Evolutionary conservation across 805 yeast genomes (phyloP), one percentile per base, ranked within the genome.

Genomic region (Middelhovenomyces tepae): DNA sequence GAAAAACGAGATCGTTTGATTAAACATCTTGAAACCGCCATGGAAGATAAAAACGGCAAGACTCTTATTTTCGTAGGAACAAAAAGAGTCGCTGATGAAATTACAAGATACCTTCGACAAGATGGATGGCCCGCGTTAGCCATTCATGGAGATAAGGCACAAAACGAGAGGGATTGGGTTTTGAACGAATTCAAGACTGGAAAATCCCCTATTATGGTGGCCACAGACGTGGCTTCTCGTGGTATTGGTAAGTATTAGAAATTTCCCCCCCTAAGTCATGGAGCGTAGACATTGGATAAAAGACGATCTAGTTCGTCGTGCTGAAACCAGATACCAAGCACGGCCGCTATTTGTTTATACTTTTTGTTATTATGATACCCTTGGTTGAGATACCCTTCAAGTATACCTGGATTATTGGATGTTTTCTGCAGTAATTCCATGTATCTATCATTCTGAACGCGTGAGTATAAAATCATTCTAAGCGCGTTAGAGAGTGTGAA

Each of bases 81-180:
- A 32, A 91, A 91, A 73, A 85, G 96, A 71, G 81, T 81, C 44
- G 94, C 98, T 71, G 98, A 91, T 61, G 95, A 86, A 45, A 74
- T 89, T 50, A 91, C 98, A 28, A 71, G 75, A 47, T 84, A 75
- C 60, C 75, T 91, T 55, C 83, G 97, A 69, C 78, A 78, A 49
- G 97, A 89, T 55, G 98, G 98, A 39, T 91, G 94, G 94, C 95
- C 95, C 46, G 98, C 97, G 35, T 70, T 91, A 58, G 95, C 97
- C 54, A 84, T 91, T 54, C 98, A 91, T 60, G 98, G 98, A 69
- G 98, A 91, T 65, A 91, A 91, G 64, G 85, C 80, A 54, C 98
- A 91, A 69, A 73, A 78, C 59, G 97, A 91, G 67, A 87, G 98
- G 73, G 97, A 91, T 67, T 91, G 97, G 97, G 97, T 89, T 50